Conservation (phyloP, 2,329 filamentous ascomycete genomes). For the Colletotrichum euphorbiae region DNA sequence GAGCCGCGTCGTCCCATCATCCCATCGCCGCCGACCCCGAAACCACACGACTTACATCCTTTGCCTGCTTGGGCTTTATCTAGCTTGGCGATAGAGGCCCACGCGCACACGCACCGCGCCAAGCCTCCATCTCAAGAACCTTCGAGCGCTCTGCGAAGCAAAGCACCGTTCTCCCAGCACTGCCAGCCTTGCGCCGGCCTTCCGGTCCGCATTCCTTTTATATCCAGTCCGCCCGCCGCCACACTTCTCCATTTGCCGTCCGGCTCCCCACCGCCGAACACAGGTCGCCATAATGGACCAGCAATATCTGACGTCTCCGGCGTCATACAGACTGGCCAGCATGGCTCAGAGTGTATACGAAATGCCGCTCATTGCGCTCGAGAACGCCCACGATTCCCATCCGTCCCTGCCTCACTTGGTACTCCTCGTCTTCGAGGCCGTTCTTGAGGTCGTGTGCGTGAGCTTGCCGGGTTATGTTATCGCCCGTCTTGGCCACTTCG, state of each 20-base stretch:
- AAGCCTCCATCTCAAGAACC: slow-evolving; percentile 30
- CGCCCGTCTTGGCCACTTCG: slow-evolving; percentile 90
- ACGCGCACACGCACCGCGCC: slow-evolving; percentile 29
- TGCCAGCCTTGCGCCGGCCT: slow-evolving; percentile 7
- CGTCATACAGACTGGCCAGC: slow-evolving; percentile 57
- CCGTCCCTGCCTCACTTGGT: slow-evolving; percentile 76
- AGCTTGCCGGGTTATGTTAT: slow-evolving; percentile 94
- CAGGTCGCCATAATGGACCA: slow-evolving; percentile 31
- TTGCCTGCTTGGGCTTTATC: slow-evolving; percentile 23
- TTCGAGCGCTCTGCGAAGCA: slow-evolving; percentile 15
- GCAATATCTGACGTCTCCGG: slow-evolving; percentile 54
- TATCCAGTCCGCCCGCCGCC: neutral
- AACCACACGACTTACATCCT: slow-evolving; percentile 22
- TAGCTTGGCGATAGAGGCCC: slow-evolving; percentile 27
- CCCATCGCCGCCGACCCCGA: slow-evolving; percentile 24
- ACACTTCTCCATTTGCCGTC: neutral
- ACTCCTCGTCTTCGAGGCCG: slow-evolving; percentile 92
- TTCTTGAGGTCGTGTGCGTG: slow-evolving; percentile 95
- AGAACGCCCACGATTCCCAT: slow-evolving; percentile 63
- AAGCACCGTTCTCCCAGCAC: slow-evolving; percentile 7
- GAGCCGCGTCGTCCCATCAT: slow-evolving; percentile 11
- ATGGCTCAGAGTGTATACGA: slow-evolving; percentile 55
- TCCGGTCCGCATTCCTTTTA: slow-evolving; percentile 15
- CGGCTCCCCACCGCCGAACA: neutral
- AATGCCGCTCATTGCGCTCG: slow-evolving; percentile 55